Conservation (phyloP, 345 rosid species). For the Litchi chinensis region DNA sequence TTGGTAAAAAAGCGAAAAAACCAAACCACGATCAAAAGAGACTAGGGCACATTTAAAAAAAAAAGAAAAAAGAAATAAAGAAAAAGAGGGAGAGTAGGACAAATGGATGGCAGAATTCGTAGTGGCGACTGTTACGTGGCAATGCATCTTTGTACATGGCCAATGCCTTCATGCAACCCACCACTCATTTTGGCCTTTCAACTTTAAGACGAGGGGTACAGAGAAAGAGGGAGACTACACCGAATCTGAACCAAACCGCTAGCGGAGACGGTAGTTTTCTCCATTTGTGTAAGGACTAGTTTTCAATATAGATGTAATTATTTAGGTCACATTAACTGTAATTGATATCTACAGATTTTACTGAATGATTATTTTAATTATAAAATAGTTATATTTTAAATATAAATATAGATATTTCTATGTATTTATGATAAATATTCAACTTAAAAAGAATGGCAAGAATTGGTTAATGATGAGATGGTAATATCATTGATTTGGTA, state of each 20-base stretch:
- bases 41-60: too few relatives aligned
- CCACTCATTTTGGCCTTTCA: conserved; percentile 21
- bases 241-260: conserved; percentile 2
- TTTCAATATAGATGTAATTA: too few relatives aligned
- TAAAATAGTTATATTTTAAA: too few relatives aligned
- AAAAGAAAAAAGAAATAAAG: neutral
- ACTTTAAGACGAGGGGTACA: conserved; percentile 16
- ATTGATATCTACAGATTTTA: too few relatives aligned
- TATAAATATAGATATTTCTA: too few relatives aligned
- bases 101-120: conserved; percentile 13
- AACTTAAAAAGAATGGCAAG: too few relatives aligned
- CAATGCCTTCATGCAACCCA: conserved; percentile 28
- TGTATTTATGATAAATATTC: too few relatives aligned
- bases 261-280: neutral
- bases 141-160: conserved; percentile 26
- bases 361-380: too few relatives aligned
- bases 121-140: conserved; percentile 48
- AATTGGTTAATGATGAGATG: too few relatives aligned
- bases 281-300: too few relatives aligned
- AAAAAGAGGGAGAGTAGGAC: neutral
- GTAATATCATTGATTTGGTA: too few relatives aligned
- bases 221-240: neutral
- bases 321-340: too few relatives aligned
- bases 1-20: neutral
- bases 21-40: neutral